Evolutionary conservation across 495 filamentous ascomycete genomes (phyloP), one percentile per base, ranked within the genome.

Genomic region (Daldinia concentrica): DNA sequence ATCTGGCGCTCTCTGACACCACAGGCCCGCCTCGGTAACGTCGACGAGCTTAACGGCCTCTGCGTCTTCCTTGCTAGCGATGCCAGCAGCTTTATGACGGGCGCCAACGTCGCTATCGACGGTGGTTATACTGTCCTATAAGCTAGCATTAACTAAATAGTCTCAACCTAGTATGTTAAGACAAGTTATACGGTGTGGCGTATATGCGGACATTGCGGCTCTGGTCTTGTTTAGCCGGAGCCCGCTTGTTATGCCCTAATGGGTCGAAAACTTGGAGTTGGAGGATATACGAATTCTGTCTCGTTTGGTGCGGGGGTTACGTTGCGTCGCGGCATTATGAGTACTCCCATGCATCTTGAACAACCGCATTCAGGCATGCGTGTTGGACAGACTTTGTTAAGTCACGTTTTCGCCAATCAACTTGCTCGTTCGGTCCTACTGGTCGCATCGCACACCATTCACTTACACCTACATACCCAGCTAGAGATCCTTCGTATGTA

Each of bases 1-100:
- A 89, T 93, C 75, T 97, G 93, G 93, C 88, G 86, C 57, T 84
- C 84, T 9, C 78, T 90, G 48, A 95, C 91, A 29, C 93, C 93
- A 0, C 90, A 89, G 83, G 82, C 84, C 24, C 85, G 92, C 19
- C 85, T 95, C 57, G 93, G 93, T 14, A 82, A 77, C 43, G 88
- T 91, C 12, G 88, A 93, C 71, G 93, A 94, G 72, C 81, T 96
- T 26, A 93, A 94, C 74, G 90, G 89, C 17, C 83, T 93, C 27
- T 90, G 93, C 37, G 89, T 95, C 43, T 91, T 92, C 79, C 82
- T 97, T 58, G 89, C 89, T 1, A 92, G 90, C 41, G 90, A 92
- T 66, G 89, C 90, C 4, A 89, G 86, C 22, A 80, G 82, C 19
- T 97, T 92, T 80, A 91, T 94, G 84, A 96, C 92, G 26, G 93